These are phyloP conservation scores for Monilinia fructigena DNA, from an alignment of 2,329 filamentous ascomycete genomes.

Conservation along the genomic window DNA sequence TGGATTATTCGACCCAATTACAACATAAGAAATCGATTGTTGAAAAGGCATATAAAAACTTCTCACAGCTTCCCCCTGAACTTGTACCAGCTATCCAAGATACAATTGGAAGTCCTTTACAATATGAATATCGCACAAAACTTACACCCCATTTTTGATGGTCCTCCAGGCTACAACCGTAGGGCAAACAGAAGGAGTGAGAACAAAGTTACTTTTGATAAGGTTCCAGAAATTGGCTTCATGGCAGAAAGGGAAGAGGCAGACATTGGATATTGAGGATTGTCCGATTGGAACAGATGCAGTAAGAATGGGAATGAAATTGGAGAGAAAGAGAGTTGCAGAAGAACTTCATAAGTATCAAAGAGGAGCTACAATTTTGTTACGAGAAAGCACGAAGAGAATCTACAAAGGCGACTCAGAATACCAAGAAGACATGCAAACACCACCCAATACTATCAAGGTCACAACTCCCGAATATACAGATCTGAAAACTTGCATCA, in stretches of 20 bases:
- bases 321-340: slow-evolving; percentile 74
- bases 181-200: slow-evolving; percentile 50
- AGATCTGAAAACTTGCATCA: slow-evolving; percentile 86
- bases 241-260: slow-evolving; percentile 77
- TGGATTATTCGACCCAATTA: slow-evolving; percentile 84
- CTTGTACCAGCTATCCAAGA: slow-evolving; percentile 74
- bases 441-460: slow-evolving; percentile 36
- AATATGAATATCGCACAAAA: slow-evolving; percentile 95
- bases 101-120: slow-evolving; percentile 84
- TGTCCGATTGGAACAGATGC: slow-evolving; percentile 92
- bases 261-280: slow-evolving; percentile 91
- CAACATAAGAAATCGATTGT: slow-evolving; percentile 80
- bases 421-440: slow-evolving; percentile 35
- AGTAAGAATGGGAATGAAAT: slow-evolving; percentile 74
- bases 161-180: slow-evolving; percentile 56
- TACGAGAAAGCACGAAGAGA: slow-evolving; percentile 80
- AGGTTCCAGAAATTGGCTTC: slow-evolving; percentile 82
- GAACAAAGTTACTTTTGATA: slow-evolving; percentile 56
- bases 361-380: slow-evolving; percentile 80
- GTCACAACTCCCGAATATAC: slow-evolving; percentile 52
- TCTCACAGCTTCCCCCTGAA: slow-evolving; percentile 76
- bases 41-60: slow-evolving; percentile 88
- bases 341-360: slow-evolving; percentile 69
- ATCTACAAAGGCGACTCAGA: slow-evolving; percentile 49
- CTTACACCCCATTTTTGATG: slow-evolving; percentile 96